phyloP scores from a whole-genome alignment of 108 stramenopile species.

The Chaetoceros muelleri region DNA sequence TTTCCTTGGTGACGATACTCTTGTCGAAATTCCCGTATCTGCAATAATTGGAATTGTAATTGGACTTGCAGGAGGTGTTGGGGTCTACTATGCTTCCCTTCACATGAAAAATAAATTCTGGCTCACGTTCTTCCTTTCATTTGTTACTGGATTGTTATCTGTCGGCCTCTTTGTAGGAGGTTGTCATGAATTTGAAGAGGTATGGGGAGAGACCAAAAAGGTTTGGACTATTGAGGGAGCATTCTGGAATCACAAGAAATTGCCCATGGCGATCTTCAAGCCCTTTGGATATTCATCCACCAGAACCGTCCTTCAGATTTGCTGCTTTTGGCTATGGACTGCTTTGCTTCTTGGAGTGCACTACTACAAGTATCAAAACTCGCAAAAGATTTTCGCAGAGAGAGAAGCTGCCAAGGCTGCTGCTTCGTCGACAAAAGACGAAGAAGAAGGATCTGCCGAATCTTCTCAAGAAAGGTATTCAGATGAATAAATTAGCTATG shows the following conservation, averaged over 20 bases:
- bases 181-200: constrained; percentile 10
- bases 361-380: constrained; percentile 6
- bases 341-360: constrained; percentile 1
- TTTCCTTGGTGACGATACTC: constrained; percentile 5
- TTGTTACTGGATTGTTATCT: neutral
- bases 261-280: constrained; percentile 8
- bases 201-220: constrained; percentile 3
- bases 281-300: constrained; percentile 9
- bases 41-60: constrained; percentile 13
- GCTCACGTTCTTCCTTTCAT: constrained; percentile 9
- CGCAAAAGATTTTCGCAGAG: too few species aligned
- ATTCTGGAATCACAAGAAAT: constrained; percentile 8
- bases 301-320: constrained; percentile 6
- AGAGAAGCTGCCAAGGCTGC: too few species aligned
- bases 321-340: constrained; percentile 9
- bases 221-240: constrained; percentile 4
- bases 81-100: constrained; percentile 10
- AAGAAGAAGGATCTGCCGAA: too few species aligned
- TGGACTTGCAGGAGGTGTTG: constrained; percentile 2
- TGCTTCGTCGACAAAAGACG: too few species aligned
- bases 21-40: constrained; percentile 9
- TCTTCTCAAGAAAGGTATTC: too few species aligned
- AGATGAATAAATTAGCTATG: too few species aligned
- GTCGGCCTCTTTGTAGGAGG: constrained; percentile 8
- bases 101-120: constrained; percentile 5